Evolutionary conservation across 2,329 filamentous ascomycete genomes (phyloP), one percentile per base, ranked within the genome.

Genomic region (Fusarium praegraminearum): DNA sequence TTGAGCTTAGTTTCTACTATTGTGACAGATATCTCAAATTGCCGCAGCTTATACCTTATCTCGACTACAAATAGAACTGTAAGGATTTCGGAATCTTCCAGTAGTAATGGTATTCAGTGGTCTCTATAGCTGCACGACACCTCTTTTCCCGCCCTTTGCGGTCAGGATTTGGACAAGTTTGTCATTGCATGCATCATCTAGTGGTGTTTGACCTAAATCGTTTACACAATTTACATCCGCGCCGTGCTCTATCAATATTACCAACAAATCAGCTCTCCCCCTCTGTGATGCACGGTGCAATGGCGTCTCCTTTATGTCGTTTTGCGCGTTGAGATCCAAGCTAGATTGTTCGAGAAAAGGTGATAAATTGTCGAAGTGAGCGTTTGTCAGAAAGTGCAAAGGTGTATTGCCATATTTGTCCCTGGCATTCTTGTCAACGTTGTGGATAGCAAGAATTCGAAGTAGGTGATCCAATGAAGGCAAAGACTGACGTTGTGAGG

Each of bases 401-500:
- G 28, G 11, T 1, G 47, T 30, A 2, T 35, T 1, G 0, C 55
- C 55, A 9, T 2, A 1, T 1, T 16, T 1, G 2, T 53, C 36
- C 0, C 1, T 6, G 4, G 7, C 4, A 10, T 57, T 43, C 0
- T 30, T 1, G 3, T n/a, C 15, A 2, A 1, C 1, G 0, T 24
- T 20, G 5, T 0, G 0, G 5, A 3, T n/a, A 0, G 8, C 6
- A 1, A 36, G 0, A 0, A 43, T 15, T n/a, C 22, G 22, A 1
- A 57, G 5, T 1, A 41, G 0, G 0, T 20, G 26, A 4, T 24
- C 0, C 12, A 22, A 9, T 7, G 11, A n/a, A 13, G 32, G 20
- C 20, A 22, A 22, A 22, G 20, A 22, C 20, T 22, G 20, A 22
- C 20, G n/a, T n/a, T n/a, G n/a, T 22, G 20, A 22, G 3, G 20